These are phyloP conservation scores for Mycena kentingensis DNA, from an alignment of 768 basidiomycete species.

Conservation along the genomic window DNA sequence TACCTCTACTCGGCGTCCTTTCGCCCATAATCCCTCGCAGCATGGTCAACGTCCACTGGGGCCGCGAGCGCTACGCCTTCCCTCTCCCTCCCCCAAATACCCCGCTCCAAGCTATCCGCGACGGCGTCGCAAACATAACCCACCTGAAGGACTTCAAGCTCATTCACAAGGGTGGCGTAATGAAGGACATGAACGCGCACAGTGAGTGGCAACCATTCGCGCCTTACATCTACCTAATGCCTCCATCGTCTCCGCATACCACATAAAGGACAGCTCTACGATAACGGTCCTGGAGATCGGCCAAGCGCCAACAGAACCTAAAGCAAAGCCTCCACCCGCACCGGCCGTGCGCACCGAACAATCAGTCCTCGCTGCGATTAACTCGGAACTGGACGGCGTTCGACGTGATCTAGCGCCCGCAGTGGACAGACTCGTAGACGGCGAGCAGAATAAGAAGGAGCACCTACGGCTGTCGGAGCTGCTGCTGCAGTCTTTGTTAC, in stretches of 20 bases:
- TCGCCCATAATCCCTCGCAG: background rate
- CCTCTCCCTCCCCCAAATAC: slow-evolving; percentile 61
- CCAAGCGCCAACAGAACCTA: slow-evolving; percentile 26
- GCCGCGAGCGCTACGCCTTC: slow-evolving; percentile 40
- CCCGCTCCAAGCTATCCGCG: slow-evolving; percentile 57
- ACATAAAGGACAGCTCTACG: slow-evolving; percentile 65
- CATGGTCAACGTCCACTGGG: slow-evolving; percentile 48
- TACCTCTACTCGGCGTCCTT: background rate
- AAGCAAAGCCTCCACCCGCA: slow-evolving; percentile 28
- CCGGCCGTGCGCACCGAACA: slow-evolving; percentile 47
- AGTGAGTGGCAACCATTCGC: slow-evolving; percentile 40
- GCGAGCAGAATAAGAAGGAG: slow-evolving; percentile 36
- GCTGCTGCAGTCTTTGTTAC: slow-evolving; percentile 83
- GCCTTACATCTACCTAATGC: slow-evolving; percentile 13
- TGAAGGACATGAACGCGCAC: slow-evolving; percentile 77
- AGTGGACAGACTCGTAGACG: slow-evolving; percentile 51
- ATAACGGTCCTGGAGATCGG: slow-evolving; percentile 67
- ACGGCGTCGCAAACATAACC: slow-evolving; percentile 70
- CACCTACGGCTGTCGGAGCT: slow-evolving; percentile 73
- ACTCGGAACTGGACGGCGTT: slow-evolving; percentile 44
- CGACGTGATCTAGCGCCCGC: slow-evolving; percentile 55
- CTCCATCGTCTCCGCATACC: slow-evolving; percentile 69
- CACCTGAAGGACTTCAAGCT: slow-evolving; percentile 84
- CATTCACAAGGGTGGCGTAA: slow-evolving; percentile 86
- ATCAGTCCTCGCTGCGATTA: slow-evolving; percentile 54